Evolutionary conservation across 2,329 filamentous ascomycete species (phyloP), one percentile per base, ranked within the genome.

Genomic region (Sclerotinia glacialis): DNA sequence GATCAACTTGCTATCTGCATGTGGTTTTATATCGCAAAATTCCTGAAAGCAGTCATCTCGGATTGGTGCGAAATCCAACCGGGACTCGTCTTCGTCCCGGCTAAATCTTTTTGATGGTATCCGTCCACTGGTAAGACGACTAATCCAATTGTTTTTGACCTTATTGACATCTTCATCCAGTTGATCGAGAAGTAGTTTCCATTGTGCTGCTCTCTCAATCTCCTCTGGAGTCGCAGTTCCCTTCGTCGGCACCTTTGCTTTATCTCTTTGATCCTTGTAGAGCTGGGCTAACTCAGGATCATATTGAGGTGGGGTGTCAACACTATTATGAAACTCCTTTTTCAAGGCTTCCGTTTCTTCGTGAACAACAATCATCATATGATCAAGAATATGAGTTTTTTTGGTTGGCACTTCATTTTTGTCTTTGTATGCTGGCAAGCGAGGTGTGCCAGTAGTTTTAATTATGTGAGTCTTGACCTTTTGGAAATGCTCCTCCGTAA

Each of bases 321-420:
- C 66, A 6, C 47, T 54, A 16, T 8, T 37, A n/a, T 31, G 12
- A 55, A 55, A 34, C 1, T 55, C 31, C n/a, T 37, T 9, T 3
- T 23, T 31, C 0, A 77, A 77, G 21, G 74, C 71, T 0, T 73
- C 67, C n/a, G 79, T 75, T 28, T 78, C 78, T 2, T 65, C 75
- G 16, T 81, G 75, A 0, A 85, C 82, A 2, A 87, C 78, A 23
- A 86, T 89, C 69, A 84, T 87, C 9, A 92, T 78, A 47, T 82
- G 80, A 72, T 92, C 89, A 6, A 89, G 80, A 4, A 91, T 84
- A 66, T 90, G 85, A 46, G 69, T 78, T 28, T 49, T 5, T 37
- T 46, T 26, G 18, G 5, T n/a, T 42, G 3, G 31, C 23, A 9
- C 21, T 50, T 40, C 5, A 37, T 37, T 14, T n/a, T 63, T 62